Conservation (phyloP, 2,329 filamentous ascomycete species). For the Aspergillus carbonarius region DNA sequence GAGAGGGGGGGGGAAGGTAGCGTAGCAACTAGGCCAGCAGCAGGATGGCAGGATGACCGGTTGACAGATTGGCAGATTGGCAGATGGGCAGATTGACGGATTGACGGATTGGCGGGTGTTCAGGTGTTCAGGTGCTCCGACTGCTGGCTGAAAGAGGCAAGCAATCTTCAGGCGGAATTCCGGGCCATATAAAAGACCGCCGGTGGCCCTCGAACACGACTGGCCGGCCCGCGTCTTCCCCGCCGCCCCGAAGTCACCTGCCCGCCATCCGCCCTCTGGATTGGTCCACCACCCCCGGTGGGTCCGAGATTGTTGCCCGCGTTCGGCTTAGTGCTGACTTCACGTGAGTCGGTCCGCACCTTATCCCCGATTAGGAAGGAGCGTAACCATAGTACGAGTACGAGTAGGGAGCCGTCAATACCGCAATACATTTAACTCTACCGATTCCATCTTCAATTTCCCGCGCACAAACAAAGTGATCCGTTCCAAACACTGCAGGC, state of each 20-base stretch:
- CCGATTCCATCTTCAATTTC: too few relatives aligned
- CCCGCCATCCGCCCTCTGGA: rapidly evolving
- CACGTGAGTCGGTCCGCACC: neutral
- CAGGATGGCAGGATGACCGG: too few relatives aligned
- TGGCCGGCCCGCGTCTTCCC: neutral
- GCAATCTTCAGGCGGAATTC: neutral
- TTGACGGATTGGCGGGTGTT: too few relatives aligned
- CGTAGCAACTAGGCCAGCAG: neutral
- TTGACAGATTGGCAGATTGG: too few relatives aligned
- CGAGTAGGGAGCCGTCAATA: too few relatives aligned
- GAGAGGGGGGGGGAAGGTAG: too few relatives aligned
- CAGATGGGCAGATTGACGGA: too few relatives aligned
- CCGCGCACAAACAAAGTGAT: too few relatives aligned
- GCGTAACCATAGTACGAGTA: too few relatives aligned
- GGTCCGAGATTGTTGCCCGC: neutral
- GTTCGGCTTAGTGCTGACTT: neutral
- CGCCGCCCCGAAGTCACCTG: neutral
- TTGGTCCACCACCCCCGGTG: neutral
- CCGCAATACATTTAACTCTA: too few relatives aligned
- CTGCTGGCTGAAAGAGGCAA: neutral
- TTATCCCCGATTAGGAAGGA: neutral
- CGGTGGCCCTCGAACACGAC: too few relatives aligned
- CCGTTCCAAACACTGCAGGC: too few relatives aligned
- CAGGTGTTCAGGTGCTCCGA: neutral
- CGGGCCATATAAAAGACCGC: neutral